phyloP scores from a whole-genome alignment of 2,329 filamentous ascomycete genomes.

The Diplodia mutila region DNA sequence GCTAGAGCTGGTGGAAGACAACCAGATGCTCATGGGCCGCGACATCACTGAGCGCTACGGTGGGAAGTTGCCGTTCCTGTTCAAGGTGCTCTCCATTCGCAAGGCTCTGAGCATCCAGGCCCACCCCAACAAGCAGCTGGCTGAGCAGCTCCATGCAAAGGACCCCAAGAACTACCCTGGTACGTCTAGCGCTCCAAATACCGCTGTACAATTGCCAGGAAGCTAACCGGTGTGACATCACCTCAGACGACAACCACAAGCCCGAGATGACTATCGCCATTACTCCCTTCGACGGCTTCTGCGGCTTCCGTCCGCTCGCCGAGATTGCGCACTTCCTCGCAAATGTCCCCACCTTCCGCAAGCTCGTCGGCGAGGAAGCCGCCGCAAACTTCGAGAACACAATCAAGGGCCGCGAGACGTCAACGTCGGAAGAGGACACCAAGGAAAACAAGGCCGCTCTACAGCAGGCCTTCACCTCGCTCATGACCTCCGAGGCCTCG shows the following conservation, averaged over 20 bases:
- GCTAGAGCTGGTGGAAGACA: constrained; percentile 84
- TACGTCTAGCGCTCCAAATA: constrained; percentile 32
- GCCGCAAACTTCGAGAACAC: constrained; percentile 51
- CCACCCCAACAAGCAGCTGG: constrained; percentile 93
- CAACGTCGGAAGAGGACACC: constrained; percentile 52
- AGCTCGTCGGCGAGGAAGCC: constrained; percentile 53
- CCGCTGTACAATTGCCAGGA: background rate
- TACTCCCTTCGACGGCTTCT: constrained; percentile 93
- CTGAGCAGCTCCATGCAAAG: constrained; percentile 80
- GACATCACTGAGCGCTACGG: constrained; percentile 76
- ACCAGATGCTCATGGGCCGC: constrained; percentile 77
- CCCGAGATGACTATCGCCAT: constrained; percentile 99
- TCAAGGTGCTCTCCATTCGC: constrained; percentile 95
- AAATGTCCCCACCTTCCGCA: constrained; percentile 58
- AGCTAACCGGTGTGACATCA: background rate
- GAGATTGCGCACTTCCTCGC: constrained; percentile 87
- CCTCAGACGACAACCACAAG: constrained; percentile 91
- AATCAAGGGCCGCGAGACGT: constrained; percentile 57
- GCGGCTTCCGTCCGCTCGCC: constrained; percentile 84
- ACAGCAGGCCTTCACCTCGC: constrained; percentile 71
- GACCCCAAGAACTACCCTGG: constrained; percentile 92
- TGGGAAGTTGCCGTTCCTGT: constrained; percentile 87
- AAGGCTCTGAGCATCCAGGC: constrained; percentile 98
- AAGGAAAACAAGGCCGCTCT: constrained; percentile 75
- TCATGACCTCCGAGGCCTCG: constrained; percentile 78